These are phyloP conservation scores for Prosopis cineraria DNA, from an alignment of 306 rosid genomes.

Conservation along the genomic window DNA sequence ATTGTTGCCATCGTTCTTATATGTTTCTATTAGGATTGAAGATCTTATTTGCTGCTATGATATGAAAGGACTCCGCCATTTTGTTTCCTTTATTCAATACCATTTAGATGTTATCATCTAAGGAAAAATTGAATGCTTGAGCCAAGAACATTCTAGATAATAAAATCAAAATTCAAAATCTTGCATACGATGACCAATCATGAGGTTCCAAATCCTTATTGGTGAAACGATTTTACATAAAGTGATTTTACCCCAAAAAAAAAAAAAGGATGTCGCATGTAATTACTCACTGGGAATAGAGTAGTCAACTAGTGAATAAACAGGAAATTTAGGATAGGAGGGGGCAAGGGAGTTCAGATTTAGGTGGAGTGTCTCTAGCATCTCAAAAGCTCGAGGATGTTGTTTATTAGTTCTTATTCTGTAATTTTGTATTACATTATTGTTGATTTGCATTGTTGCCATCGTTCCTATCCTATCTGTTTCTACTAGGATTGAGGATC, in stretches of 20 bases:
- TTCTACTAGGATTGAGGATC: neutral
- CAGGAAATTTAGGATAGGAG: neutral
- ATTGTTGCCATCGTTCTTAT: neutral
- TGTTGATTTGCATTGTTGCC: neutral
- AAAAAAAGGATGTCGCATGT: neutral
- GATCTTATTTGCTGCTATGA: neutral
- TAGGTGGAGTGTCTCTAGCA: neutral
- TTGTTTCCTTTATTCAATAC: too few species aligned
- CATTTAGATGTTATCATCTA: too few species aligned
- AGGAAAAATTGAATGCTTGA: neutral
- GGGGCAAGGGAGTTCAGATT: neutral
- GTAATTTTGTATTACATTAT: neutral
- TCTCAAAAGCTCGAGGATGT: neutral
- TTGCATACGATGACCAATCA: neutral
- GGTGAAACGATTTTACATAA: neutral
- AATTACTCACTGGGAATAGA: neutral
- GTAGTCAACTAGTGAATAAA: neutral
- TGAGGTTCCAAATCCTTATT: neutral
- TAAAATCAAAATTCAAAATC: neutral
- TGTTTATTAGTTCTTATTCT: neutral
- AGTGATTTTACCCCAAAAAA: neutral
- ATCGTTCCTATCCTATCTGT: too few species aligned
- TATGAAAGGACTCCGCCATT: neutral
- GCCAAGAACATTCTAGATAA: conserved; percentile 15
- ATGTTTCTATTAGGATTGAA: too few species aligned